phyloP scores from a whole-genome alignment of 2,329 filamentous ascomycete genomes.

The Ascochyta viciae-villosae region DNA sequence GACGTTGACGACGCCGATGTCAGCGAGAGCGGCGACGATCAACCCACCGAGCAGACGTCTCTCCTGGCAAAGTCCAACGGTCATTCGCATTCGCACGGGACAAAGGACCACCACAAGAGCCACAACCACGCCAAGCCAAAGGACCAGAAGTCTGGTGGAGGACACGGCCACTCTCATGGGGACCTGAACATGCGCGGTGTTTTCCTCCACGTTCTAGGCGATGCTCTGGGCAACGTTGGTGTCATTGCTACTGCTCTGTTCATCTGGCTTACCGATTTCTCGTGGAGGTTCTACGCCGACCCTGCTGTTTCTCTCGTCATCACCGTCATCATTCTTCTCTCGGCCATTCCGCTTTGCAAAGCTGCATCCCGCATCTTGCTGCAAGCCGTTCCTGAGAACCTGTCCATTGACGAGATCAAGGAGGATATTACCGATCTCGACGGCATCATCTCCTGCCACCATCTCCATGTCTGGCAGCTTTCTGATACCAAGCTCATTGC shows the following conservation, averaged over 20 bases:
- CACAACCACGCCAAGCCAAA: constrained; percentile 85
- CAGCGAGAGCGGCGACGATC: constrained; percentile 64
- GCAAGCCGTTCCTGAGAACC: constrained; percentile 89
- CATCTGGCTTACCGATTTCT: constrained; percentile 89
- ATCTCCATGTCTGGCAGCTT: constrained; percentile 97
- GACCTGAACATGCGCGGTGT: constrained; percentile 94
- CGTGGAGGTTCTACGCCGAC: constrained; percentile 86
- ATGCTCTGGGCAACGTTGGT: constrained; percentile 85
- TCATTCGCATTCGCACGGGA: constrained; percentile 21
- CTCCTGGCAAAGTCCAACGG: constrained; percentile 40
- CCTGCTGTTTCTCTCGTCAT: constrained; percentile 93
- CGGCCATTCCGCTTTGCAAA: constrained; percentile 78
- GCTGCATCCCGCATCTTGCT: constrained; percentile 87
- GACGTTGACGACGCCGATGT: constrained; percentile 61
- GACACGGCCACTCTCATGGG: constrained; percentile 77
- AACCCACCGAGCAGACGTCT: constrained; percentile 49
- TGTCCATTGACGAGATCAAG: constrained; percentile 88
- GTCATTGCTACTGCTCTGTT: constrained; percentile 83
- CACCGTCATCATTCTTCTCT: constrained; percentile 76
- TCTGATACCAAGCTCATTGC: constrained; percentile 94
- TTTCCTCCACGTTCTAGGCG: constrained; percentile 75
- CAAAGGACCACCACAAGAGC: constrained; percentile 61
- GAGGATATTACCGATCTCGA: constrained; percentile 87
- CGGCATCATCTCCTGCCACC: constrained; percentile 89
- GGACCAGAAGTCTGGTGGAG: constrained; percentile 63